A percentile compares a stretch with the other conserved stretches of the same genome.
phyloP scores from a whole-genome alignment of 805 yeast genomes.

The Zygosaccharomyces bailii region DNA sequence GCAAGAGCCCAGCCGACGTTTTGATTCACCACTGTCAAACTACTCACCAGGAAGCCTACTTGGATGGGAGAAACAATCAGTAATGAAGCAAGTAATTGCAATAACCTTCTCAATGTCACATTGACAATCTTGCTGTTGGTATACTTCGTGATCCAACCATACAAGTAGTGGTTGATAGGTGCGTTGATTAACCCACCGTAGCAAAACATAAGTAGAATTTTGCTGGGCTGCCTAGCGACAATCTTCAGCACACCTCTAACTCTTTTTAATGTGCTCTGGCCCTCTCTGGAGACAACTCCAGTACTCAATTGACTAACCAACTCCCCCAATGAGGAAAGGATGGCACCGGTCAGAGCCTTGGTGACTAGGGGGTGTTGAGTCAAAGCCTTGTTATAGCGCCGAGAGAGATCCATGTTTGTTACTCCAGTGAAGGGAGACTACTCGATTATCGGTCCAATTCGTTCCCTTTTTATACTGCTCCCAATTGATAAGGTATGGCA shows the following conservation, averaged over 20 bases:
- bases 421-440: not conserved
- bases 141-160: constrained; percentile 18
- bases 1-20: constrained; percentile 9
- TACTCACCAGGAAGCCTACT: constrained; percentile 19
- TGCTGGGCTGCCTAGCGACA: constrained; percentile 12
- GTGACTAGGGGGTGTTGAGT: constrained; percentile 17
- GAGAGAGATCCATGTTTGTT: constrained; percentile 1
- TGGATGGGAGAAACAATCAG: constrained; percentile 24
- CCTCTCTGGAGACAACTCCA: constrained; percentile 4
- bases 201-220: constrained; percentile 19
- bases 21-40: constrained; percentile 20
- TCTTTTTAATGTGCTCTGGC: constrained; percentile 3
- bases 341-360: constrained; percentile 23
- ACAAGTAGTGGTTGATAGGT: constrained; percentile 26
- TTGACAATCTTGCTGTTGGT: constrained; percentile 13
- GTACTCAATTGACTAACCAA: constrained; percentile 20
- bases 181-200: constrained; percentile 26
- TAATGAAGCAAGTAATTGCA: constrained; percentile 22
- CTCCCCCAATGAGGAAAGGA: constrained; percentile 21
- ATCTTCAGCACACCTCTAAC: constrained; percentile 3
- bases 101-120: constrained; percentile 15
- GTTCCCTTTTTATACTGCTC: constrained; percentile 4
- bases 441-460: not conserved
- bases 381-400: constrained; percentile 16
- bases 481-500: constrained; percentile 7